Evolutionary conservation across 108 stramenopile species (phyloP).

Genomic region (Cylindrotheca closterium): DNA sequence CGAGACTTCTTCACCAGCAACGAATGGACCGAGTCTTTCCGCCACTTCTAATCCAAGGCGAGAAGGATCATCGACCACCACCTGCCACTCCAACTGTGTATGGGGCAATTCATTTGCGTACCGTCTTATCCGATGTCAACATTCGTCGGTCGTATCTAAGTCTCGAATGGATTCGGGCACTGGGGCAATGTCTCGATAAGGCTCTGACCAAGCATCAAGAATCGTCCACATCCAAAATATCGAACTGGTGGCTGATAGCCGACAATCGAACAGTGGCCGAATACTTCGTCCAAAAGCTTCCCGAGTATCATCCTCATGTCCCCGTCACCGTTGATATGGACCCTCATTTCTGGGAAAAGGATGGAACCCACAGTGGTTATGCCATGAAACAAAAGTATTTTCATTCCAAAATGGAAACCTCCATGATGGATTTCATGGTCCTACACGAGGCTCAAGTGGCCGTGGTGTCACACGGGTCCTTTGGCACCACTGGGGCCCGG

Average conservation of each 20-base stretch:
- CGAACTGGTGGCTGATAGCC: constrained; percentile 17
- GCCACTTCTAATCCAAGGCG: not conserved
- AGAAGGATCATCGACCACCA: not conserved
- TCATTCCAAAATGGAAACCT: constrained; percentile 17
- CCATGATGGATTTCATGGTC: constrained; percentile 25
- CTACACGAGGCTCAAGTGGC: constrained; percentile 15
- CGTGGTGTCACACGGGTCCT: constrained; percentile 15
- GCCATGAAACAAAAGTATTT: constrained; percentile 4
- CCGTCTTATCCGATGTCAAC: not conserved
- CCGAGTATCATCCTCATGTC: not conserved
- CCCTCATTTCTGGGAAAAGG: not conserved
- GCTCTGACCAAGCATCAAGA: not conserved
- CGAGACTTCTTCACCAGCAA: not conserved
- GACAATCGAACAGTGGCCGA: constrained; percentile 8
- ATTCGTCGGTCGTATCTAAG: not conserved
- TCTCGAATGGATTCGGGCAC: not conserved
- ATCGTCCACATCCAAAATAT: not conserved
- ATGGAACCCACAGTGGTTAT: not conserved
- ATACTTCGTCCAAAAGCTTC: not conserved
- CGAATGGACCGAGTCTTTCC: not conserved
- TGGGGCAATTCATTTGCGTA: constrained; percentile 27
- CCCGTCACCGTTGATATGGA: not conserved
- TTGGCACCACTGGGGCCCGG: constrained; percentile 21
- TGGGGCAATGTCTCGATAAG: not conserved
- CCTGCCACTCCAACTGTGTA: not conserved